These are phyloP conservation scores for Alternaria sp. DNA, from an alignment of 2,329 filamentous ascomycete genomes.

Conservation along the genomic window DNA sequence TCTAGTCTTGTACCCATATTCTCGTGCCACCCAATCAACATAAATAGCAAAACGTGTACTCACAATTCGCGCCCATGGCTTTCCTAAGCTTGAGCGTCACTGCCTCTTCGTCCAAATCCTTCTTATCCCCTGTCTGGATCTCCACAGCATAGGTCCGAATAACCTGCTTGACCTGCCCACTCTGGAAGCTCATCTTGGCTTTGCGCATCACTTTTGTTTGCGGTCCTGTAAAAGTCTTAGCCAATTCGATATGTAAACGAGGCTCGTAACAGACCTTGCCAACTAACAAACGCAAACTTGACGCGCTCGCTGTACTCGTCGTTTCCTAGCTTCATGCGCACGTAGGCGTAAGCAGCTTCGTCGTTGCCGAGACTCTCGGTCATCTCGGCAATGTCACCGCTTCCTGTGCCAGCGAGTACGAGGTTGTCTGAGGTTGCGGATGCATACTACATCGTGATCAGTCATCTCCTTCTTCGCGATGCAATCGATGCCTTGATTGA, in stretches of 20 bases:
- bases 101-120: conserved; percentile 68
- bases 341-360: conserved; percentile 72
- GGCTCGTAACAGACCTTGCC: conserved; percentile 67
- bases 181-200: conserved; percentile 73
- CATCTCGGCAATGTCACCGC: conserved; percentile 68
- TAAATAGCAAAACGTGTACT: conserved; percentile 43
- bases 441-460: conserved; percentile 25
- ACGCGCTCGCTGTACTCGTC: conserved; percentile 73
- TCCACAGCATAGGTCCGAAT: conserved; percentile 71
- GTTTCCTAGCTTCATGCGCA: conserved; percentile 69
- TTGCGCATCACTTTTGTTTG: conserved; percentile 73
- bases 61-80: conserved; percentile 75
- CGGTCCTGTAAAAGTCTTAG: conserved; percentile 31
- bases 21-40: not conserved
- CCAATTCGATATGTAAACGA: not conserved
- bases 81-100: conserved; percentile 69
- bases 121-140: conserved; percentile 67
- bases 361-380: conserved; percentile 63
- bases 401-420: conserved; percentile 65
- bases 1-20: not conserved
- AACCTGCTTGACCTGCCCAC: conserved; percentile 69
- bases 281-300: conserved; percentile 73
- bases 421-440: conserved; percentile 65
- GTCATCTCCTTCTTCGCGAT: not conserved
- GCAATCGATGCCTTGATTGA: not conserved